Evolutionary conservation across 208 protist genomes (phyloP).

Genomic region (Leishmania mexicana): DNA sequence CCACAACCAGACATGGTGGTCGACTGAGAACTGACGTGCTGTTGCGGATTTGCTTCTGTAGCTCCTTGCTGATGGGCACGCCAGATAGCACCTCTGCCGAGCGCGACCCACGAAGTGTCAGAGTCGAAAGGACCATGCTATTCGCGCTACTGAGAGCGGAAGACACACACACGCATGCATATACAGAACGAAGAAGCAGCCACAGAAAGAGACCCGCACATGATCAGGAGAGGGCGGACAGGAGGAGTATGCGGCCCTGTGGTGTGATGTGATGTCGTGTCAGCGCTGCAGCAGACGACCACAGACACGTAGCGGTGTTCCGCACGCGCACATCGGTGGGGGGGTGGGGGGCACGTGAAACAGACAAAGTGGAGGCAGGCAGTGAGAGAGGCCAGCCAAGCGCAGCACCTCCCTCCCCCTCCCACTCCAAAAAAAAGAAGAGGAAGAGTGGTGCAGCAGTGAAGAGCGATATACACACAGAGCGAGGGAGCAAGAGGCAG

Average conservation of each 20-base stretch:
- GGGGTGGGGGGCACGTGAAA: too few species aligned
- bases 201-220: not conserved
- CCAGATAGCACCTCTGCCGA: constrained; percentile 53
- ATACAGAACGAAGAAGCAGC: not conserved
- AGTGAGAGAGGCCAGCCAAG: too few species aligned
- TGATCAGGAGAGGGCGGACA: too few species aligned
- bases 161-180: not conserved
- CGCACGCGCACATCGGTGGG: not conserved
- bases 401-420: not conserved
- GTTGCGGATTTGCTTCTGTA: constrained; percentile 36
- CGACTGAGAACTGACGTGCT: constrained; percentile 37
- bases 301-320: too few species aligned
- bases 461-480: not conserved
- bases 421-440: not conserved
- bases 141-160: not conserved
- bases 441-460: not conserved
- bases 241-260: too few species aligned
- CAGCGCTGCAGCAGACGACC: too few species aligned
- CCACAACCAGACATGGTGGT: constrained; percentile 88
- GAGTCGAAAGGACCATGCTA: constrained; percentile 2
- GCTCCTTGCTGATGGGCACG: constrained; percentile 40
- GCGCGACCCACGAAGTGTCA: not conserved
- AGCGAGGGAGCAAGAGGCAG: too few species aligned
- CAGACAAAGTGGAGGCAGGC: too few species aligned
- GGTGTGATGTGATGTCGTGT: too few species aligned